Evolutionary conservation across 23 red algal species (phyloP), one percentile per base, ranked within the genome.

Genomic region (Gracilaria vermiculophylla): DNA sequence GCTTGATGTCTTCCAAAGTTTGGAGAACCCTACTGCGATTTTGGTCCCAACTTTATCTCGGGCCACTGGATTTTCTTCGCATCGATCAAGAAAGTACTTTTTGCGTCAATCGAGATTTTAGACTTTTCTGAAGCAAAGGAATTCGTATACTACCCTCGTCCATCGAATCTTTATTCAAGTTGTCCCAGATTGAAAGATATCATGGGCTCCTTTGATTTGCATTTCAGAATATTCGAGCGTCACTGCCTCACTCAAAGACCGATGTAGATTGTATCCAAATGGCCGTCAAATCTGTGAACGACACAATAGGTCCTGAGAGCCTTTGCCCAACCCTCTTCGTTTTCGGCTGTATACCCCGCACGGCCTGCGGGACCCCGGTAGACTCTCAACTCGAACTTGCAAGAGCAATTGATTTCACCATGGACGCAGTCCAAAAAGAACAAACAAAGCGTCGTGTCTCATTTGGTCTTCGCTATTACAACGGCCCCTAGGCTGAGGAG

Each of bases 261-360:
- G 21, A 86, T 53, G 25, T 1, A 32, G 41, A 37, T 36, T 52
- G 39, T 48, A 19, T 86, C 3, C 42, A 86, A 86, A 72, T 86
- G 5, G 81, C 81, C 8, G 62, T 86, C 0, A 47, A 53, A 19
- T 2, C 17, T 2, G 24, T 86, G 16, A 70, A 72, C 57, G 44
- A 57, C 62, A 86, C 58, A 2, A 23, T 86, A 4, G 81, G 62
- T 16, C 81, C 81, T 5, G 45, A 86, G 27, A 39, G 41, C 19
- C 11, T 86, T 1, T 86, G 81, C 25, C 81, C 58, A 50, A 86
- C 65, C 2, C 43, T 82, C 15, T 39, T 61, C 6, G 36, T 82
- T 2, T 82, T 3, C 33, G 53, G 78, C 3, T 21, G 54, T n/a
- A 4, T 64, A 1, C 78, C 78, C 6, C 2, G 78, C 19, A 53